phyloP scores from a whole-genome alignment of 768 basidiomycete genomes.

The Suillus paluster region DNA sequence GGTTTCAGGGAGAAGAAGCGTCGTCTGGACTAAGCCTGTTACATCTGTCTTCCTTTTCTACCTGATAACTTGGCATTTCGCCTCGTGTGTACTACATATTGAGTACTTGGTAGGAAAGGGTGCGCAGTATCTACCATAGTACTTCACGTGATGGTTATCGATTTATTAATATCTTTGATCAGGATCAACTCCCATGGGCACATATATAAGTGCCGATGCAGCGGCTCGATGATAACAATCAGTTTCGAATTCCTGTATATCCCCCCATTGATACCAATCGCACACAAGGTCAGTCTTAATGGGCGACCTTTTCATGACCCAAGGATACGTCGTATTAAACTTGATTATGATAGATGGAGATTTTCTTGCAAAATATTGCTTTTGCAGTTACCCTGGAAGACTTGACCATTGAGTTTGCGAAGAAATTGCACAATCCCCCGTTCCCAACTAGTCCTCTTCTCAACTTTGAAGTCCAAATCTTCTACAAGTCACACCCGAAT shows the following conservation, averaged over 20 bases:
- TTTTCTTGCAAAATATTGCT: constrained; percentile 38
- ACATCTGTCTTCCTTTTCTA: not conserved
- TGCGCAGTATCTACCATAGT: not conserved
- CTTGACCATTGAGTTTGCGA: constrained; percentile 36
- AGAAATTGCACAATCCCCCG: constrained; percentile 37
- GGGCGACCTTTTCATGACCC: not conserved
- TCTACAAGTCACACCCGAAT: constrained; percentile 22
- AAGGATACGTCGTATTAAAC: not conserved
- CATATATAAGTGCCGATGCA: not conserved
- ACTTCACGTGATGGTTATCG: not conserved
- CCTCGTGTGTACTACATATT: not conserved
- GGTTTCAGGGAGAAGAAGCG: constrained; percentile 56
- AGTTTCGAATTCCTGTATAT: too few relatives aligned
- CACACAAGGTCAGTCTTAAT: constrained; percentile 23
- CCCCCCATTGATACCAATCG: constrained; percentile 5
- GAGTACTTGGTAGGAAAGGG: constrained; percentile 6
- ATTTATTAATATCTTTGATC: constrained; percentile 3
- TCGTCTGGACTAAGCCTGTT: constrained; percentile 53
- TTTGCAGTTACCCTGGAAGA: constrained; percentile 35
- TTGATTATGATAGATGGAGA: constrained; percentile 30
- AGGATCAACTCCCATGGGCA: not conserved
- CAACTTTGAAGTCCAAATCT: constrained; percentile 42
- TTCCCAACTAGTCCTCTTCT: constrained; percentile 29
- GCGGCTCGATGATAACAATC: not conserved
- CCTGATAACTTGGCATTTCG: not conserved